phyloP scores from a whole-genome alignment of 2,329 filamentous ascomycete species.

The Helotiales sp. region DNA sequence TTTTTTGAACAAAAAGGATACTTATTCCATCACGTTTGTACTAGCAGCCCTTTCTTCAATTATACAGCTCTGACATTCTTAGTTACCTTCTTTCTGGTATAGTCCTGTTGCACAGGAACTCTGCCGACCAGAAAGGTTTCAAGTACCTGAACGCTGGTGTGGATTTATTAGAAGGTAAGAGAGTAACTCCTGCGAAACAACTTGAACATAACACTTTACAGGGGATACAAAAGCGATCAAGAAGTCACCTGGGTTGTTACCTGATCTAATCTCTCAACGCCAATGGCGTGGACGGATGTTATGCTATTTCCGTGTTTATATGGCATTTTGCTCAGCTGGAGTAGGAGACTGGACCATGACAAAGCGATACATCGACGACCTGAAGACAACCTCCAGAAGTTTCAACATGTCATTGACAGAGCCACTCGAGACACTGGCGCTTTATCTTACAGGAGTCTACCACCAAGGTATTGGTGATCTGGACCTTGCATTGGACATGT shows the following conservation, averaged over 20 bases:
- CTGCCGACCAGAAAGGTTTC: conserved; percentile 59
- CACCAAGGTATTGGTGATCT: conserved; percentile 79
- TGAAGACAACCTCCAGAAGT: conserved; percentile 31
- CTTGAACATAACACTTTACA: conserved; percentile 8
- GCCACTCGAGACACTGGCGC: conserved; percentile 34
- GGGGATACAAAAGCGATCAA: conserved; percentile 22
- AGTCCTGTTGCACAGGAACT: conserved; percentile 54
- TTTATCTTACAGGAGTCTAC: conserved; percentile 76
- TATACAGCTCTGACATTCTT: conserved; percentile 7
- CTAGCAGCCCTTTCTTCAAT: background rate
- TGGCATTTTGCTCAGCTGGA: conserved; percentile 41
- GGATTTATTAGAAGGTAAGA: conserved; percentile 46
- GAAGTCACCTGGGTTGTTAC: conserved; percentile 38
- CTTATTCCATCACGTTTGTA: conserved; percentile 46
- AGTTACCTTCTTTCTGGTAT: conserved; percentile 41
- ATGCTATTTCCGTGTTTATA: conserved; percentile 42
- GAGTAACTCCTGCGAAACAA: background rate
- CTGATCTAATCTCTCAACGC: conserved; percentile 36
- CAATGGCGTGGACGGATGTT: conserved; percentile 40
- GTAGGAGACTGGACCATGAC: conserved; percentile 39
- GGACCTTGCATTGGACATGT: conserved; percentile 68
- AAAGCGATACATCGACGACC: conserved; percentile 35
- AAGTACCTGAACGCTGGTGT: conserved; percentile 63
- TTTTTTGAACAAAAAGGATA: conserved; percentile 64
- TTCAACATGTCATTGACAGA: conserved; percentile 36